Conservation (phyloP, 176 grass and related monocot species). For the Secale cereale region DNA sequence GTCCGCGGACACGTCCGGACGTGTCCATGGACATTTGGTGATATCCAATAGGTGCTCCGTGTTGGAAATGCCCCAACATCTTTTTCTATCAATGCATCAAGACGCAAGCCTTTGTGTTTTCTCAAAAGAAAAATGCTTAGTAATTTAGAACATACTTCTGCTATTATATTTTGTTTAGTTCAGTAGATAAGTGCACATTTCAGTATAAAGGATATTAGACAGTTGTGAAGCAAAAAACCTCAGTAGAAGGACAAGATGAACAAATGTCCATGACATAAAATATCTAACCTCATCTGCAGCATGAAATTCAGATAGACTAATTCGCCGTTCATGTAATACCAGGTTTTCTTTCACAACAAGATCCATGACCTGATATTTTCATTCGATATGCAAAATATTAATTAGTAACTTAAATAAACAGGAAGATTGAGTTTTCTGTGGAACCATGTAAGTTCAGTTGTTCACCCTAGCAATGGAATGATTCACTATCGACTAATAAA, state of each 20-base stretch:
- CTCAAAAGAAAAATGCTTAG: background rate
- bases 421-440: background rate
- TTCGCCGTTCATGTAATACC: slow-evolving; percentile 74
- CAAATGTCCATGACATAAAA: slow-evolving; percentile 5
- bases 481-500: background rate
- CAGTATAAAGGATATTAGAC: slow-evolving; percentile 6
- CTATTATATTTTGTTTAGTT: background rate
- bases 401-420: slow-evolving; percentile 1
- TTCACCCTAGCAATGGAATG: background rate
- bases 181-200: background rate
- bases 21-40: no score
- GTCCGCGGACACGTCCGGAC: no score
- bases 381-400: slow-evolving; percentile 1
- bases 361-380: slow-evolving; percentile 89
- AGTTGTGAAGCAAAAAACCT: background rate
- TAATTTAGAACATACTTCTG: background rate
- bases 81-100: no score
- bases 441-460: background rate
- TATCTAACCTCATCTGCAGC: slow-evolving; percentile 88
- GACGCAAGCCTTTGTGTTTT: no score
- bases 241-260: background rate
- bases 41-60: no score
- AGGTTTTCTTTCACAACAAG: slow-evolving; percentile 81
- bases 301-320: slow-evolving; percentile 99
- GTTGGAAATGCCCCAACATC: no score